Evolutionary conservation across 108 stramenopile species (phyloP).

Genomic region (Nitzschia palea): DNA sequence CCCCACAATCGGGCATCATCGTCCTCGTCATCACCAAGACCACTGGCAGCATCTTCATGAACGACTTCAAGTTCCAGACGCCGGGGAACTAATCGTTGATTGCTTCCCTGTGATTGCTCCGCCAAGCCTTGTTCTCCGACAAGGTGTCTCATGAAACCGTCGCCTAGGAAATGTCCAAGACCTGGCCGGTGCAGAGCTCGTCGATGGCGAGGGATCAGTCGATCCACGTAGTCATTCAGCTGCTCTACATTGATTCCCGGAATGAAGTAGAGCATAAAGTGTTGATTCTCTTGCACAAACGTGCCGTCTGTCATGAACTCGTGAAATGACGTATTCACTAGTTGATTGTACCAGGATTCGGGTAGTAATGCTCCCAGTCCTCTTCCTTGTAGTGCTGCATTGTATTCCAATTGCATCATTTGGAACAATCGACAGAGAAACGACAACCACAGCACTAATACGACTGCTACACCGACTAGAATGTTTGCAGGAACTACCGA

Average conservation of each 20-base stretch:
- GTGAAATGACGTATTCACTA: slow-evolving; percentile 60
- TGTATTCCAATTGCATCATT: slow-evolving; percentile 16
- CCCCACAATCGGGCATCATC: slow-evolving; percentile 8
- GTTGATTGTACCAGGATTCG: slow-evolving; percentile 36
- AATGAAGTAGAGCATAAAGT: slow-evolving; percentile 69
- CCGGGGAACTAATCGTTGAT: slow-evolving; percentile 4
- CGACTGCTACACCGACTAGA: slow-evolving; percentile 18
- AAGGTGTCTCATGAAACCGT: slow-evolving; percentile 37
- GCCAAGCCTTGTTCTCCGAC: slow-evolving; percentile 44
- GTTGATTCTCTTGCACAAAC: slow-evolving; percentile 46
- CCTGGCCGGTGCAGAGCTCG: slow-evolving; percentile 34
- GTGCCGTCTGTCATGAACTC: slow-evolving; percentile 60
- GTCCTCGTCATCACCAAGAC: slow-evolving; percentile 20
- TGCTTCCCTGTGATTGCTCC: slow-evolving; percentile 15
- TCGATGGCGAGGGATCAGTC: slow-evolving; percentile 62
- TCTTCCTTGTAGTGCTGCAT: slow-evolving; percentile 11
- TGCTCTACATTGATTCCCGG: slow-evolving; percentile 69
- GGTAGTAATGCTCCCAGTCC: slow-evolving; percentile 52
- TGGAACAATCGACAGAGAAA: background rate
- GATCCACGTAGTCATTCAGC: slow-evolving; percentile 53
- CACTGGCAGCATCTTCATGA: slow-evolving; percentile 13
- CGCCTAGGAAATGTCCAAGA: slow-evolving; percentile 41
- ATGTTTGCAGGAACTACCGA: slow-evolving; percentile 18
- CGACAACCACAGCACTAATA: background rate
- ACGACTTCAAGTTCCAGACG: slow-evolving; percentile 14